Evolutionary conservation across 257 asterid species (phyloP).

Genomic region (Primulina tabacum): DNA sequence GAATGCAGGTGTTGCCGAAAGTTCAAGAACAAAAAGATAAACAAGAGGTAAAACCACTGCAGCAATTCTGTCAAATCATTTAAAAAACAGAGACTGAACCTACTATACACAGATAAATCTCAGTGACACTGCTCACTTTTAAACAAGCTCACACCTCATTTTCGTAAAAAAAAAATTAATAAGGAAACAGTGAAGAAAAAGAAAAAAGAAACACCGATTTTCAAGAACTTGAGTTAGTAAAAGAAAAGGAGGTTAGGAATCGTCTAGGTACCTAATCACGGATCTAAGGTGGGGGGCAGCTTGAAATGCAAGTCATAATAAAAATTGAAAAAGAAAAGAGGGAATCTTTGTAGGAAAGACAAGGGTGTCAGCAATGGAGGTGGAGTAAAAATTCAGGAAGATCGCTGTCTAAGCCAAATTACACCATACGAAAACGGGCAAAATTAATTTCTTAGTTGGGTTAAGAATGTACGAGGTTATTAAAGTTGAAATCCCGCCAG

Average conservation of each 20-base stretch:
- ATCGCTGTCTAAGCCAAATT: not conserved
- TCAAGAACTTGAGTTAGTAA: not conserved
- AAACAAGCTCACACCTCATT: slow-evolving; percentile 50
- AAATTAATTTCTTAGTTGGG: not conserved
- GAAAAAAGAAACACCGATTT: slow-evolving; percentile 15
- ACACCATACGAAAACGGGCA: not conserved
- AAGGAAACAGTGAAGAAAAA: slow-evolving; percentile 1
- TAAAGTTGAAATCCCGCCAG: not conserved
- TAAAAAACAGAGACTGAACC: slow-evolving; percentile 23
- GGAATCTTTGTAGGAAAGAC: slow-evolving; percentile 52
- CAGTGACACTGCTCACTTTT: slow-evolving; percentile 26
- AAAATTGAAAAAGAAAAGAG: slow-evolving; percentile 12
- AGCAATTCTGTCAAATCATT: slow-evolving; percentile 25
- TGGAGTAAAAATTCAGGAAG: slow-evolving; percentile 41
- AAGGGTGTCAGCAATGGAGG: slow-evolving; percentile 27
- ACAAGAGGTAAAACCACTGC: slow-evolving; percentile 21
- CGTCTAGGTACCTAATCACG: slow-evolving; percentile 54
- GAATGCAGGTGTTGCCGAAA: slow-evolving; percentile 28
- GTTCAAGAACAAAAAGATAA: slow-evolving; percentile 31
- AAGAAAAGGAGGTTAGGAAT: slow-evolving; percentile 26
- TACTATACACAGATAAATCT: slow-evolving; percentile 30
- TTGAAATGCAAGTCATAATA: slow-evolving; percentile 45
- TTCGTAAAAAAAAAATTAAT: slow-evolving; percentile 22
- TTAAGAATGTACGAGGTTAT: not conserved
- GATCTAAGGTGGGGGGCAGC: slow-evolving; percentile 67